Evolutionary conservation across 345 rosid genomes (phyloP).

Genomic region (Corymbia maculata): DNA sequence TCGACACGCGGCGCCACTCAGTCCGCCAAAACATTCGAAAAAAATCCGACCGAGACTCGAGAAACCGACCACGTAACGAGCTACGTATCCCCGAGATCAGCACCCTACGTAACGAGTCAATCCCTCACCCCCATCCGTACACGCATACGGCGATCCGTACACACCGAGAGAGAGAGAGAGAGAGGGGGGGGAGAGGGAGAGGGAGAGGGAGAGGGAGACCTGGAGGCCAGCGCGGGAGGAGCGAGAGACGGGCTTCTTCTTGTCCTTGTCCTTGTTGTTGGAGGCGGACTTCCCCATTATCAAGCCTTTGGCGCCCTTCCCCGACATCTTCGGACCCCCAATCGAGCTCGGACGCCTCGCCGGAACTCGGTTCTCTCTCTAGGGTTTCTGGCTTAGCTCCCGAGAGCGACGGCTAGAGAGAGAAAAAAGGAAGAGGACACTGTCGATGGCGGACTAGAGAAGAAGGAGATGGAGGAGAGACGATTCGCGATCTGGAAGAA

Average conservation of each 20-base stretch:
- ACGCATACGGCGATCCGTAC: not conserved
- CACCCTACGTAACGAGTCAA: not conserved
- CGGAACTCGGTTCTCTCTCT: not conserved
- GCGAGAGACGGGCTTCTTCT: conserved; percentile 68
- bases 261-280: conserved; percentile 55
- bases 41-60: not conserved
- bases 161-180: not conserved
- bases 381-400: not conserved
- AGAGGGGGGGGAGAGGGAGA: not conserved
- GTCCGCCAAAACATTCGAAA: not conserved
- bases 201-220: conserved; percentile 13
- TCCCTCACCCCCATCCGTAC: not conserved
- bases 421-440: not conserved
- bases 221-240: conserved; percentile 83
- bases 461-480: not conserved
- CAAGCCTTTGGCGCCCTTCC: conserved; percentile 79
- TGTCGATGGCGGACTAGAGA: not conserved
- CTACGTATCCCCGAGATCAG: not conserved
- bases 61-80: not conserved
- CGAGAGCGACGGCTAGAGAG: not conserved
- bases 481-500: not conserved
- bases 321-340: conserved; percentile 43
- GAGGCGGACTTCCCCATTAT: conserved; percentile 52
- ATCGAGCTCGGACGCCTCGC: not conserved
- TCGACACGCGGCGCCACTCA: not conserved